Evolutionary conservation across 148 eudicot genomes (phyloP).

Genomic region (Chenopodium formosanum): DNA sequence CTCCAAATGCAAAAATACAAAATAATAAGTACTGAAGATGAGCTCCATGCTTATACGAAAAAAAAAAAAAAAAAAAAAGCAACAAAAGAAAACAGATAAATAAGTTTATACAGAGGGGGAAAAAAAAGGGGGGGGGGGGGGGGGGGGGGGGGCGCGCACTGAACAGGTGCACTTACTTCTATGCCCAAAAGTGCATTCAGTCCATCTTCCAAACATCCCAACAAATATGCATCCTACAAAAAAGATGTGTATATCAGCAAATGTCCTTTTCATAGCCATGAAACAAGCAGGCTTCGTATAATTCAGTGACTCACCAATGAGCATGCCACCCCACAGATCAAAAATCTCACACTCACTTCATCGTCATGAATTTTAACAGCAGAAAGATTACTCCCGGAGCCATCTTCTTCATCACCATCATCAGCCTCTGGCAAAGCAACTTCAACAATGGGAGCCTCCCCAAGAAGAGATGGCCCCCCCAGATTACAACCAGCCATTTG

Average conservation of each 20-base stretch:
- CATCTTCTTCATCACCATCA: conserved; percentile 64
- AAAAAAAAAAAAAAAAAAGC: neutral
- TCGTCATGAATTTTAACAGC: conserved; percentile 88
- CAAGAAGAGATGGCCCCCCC: conserved; percentile 84
- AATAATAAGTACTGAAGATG: neutral
- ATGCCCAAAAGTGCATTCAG: conserved; percentile 81
- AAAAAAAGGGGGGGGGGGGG: neutral
- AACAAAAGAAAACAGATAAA: neutral
- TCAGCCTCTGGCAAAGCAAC: conserved; percentile 59
- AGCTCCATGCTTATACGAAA: neutral
- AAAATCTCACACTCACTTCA: conserved; percentile 67
- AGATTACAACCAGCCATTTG: conserved; percentile 34
- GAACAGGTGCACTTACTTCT: conserved; percentile 61
- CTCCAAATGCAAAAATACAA: neutral
- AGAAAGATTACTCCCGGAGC: conserved; percentile 49
- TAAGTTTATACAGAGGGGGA: neutral
- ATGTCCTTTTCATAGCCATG: conserved; percentile 13
- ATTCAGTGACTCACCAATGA: conserved; percentile 50
- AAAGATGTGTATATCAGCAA: conserved; percentile 21
- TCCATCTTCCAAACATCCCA: conserved; percentile 88
- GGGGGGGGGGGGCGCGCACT: neutral
- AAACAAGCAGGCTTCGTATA: conserved; percentile 16
- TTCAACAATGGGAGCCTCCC: conserved; percentile 74
- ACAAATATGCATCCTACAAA: conserved; percentile 66
- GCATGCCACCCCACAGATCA: conserved; percentile 71